Percentiles rank a stretch among this genome's conserved stretches.
phyloP scores from a whole-genome alignment of 371 early-diverging fungal species.

The Syncephalastrum contaminatum region DNA sequence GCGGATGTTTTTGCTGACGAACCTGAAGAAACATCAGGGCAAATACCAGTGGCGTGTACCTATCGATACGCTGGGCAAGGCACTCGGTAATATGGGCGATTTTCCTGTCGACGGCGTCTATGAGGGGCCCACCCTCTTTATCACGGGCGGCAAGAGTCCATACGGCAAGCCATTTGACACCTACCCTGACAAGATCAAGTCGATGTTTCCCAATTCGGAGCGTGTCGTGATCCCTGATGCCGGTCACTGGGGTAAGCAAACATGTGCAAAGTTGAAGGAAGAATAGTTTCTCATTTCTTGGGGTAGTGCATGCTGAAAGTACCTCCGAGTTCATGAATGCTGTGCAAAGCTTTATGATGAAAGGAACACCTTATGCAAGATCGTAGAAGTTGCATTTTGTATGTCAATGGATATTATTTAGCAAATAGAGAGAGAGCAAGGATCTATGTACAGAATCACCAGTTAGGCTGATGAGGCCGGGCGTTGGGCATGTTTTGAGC shows the following conservation, averaged over 20 bases:
- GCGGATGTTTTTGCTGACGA: constrained; percentile 89
- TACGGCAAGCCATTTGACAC: constrained; percentile 56
- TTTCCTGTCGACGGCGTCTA: constrained; percentile 44
- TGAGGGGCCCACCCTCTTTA: constrained; percentile 71
- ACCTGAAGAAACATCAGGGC: constrained; percentile 63
- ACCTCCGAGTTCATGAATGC: no score
- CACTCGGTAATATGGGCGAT: constrained; percentile 55
- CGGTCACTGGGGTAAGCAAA: constrained; percentile 86
- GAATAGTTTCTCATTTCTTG: neutral
- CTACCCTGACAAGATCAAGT: constrained; percentile 46
- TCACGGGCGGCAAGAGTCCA: constrained; percentile 72
- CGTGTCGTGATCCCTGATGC: constrained; percentile 64
- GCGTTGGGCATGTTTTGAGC: no score
- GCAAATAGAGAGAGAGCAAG: no score
- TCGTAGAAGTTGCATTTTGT: no score
- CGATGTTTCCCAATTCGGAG: constrained; percentile 65
- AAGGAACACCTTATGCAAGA: no score
- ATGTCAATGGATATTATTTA: no score
- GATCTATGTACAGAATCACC: no score
- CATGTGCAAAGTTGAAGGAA: no score
- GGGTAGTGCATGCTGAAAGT: no score
- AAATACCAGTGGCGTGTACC: constrained; percentile 72
- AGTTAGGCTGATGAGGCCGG: no score
- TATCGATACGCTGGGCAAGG: constrained; percentile 58
- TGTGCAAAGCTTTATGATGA: no score